phyloP scores from a whole-genome alignment of 2,329 filamentous ascomycete species.

The Bipolaris cookei region DNA sequence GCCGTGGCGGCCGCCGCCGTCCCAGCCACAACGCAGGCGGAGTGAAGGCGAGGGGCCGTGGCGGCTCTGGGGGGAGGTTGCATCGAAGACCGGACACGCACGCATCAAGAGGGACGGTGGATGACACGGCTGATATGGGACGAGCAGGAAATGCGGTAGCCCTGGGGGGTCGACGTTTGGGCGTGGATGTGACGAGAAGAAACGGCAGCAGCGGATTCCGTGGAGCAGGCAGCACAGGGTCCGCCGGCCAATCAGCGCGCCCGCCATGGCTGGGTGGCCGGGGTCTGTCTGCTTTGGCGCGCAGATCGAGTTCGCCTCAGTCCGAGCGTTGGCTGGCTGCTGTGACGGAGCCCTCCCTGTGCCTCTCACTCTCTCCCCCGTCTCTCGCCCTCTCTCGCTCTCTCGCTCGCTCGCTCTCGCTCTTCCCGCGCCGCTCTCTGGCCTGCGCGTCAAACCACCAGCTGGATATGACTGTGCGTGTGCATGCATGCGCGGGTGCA shows the following conservation, averaged over 20 bases:
- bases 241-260: conserved; percentile 5
- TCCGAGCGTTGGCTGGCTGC: conserved; percentile 8
- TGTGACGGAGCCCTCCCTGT: neutral
- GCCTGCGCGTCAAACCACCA: neutral
- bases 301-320: conserved; percentile 32
- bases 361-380: neutral
- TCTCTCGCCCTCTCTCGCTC: neutral
- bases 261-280: conserved; percentile 1
- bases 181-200: conserved; percentile 17
- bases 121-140: neutral
- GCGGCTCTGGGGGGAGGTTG: neutral
- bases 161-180: conserved; percentile 7
- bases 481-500: neutral
- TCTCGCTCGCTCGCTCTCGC: neutral
- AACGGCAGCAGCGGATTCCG: conserved; percentile 14
- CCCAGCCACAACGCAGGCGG: neutral
- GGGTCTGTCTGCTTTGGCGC: conserved; percentile 13
- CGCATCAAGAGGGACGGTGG: conserved; percentile 7
- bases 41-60: neutral
- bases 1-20: neutral
- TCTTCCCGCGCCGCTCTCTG: neutral
- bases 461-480: neutral
- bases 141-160: conserved; percentile 7
- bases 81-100: neutral
- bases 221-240: neutral